These are phyloP conservation scores for Hypocreales sp. DNA, from an alignment of 2,329 filamentous ascomycete species.

Conservation along the genomic window DNA sequence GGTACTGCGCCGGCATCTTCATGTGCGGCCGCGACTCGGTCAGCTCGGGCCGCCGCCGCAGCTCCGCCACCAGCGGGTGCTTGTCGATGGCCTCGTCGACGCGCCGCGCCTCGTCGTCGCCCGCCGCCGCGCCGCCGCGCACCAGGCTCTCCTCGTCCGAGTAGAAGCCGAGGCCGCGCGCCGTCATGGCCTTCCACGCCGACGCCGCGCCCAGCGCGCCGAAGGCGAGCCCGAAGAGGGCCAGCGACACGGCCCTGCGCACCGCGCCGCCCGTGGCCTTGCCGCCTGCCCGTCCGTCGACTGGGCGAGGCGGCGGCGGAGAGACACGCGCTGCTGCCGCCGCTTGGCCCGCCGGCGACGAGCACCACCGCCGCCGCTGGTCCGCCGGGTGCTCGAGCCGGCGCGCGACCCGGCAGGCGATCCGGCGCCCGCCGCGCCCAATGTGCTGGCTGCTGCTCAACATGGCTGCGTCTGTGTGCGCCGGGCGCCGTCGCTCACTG, in stretches of 20 bases:
- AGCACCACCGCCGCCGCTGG: no score
- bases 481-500: no score
- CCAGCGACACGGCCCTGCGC: constrained; percentile 9
- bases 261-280: constrained; percentile 4
- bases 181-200: constrained; percentile 20
- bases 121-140: constrained; percentile 38
- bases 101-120: constrained; percentile 34
- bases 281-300: no score
- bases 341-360: no score
- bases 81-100: constrained; percentile 61
- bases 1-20: constrained; percentile 60
- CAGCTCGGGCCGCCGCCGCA: constrained; percentile 52
- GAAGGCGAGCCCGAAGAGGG: constrained; percentile 15
- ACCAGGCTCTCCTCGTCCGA: constrained; percentile 57
- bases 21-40: constrained; percentile 72
- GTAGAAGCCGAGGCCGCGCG: constrained; percentile 21
- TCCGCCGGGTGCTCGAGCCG: no score
- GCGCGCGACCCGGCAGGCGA: no score
- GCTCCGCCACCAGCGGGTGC: constrained; percentile 55
- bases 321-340: no score
- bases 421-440: no score
- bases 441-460: no score
- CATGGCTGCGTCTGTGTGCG: no score
- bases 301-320: no score
- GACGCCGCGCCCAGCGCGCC: constrained; percentile 15